Evolutionary conservation across 2,329 filamentous ascomycete genomes (phyloP).

Genomic region (Lachnellula arida): DNA sequence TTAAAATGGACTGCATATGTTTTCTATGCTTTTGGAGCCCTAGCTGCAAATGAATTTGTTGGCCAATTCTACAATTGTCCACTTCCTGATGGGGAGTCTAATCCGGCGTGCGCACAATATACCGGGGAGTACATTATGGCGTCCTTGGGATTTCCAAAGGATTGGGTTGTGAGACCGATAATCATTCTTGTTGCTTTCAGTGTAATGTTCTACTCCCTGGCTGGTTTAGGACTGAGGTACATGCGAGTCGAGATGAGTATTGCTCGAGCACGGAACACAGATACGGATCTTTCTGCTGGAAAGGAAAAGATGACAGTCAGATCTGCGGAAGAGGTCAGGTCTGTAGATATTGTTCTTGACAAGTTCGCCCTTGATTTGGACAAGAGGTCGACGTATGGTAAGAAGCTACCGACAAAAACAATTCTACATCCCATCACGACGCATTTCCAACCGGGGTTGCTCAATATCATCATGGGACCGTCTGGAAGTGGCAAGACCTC

Average conservation of each 20-base stretch:
- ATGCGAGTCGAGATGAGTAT: conserved; percentile 66
- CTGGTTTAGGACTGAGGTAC: conserved; percentile 58
- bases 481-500: conserved; percentile 75
- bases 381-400: conserved; percentile 51
- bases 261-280: conserved; percentile 52
- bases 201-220: conserved; percentile 56
- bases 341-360: conserved; percentile 61
- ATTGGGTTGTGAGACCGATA: conserved; percentile 66
- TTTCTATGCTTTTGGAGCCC: conserved; percentile 67
- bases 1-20: conserved; percentile 63
- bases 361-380: conserved; percentile 60
- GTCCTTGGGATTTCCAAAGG: conserved; percentile 59
- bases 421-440: conserved; percentile 65
- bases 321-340: conserved; percentile 49
- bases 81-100: conserved; percentile 51
- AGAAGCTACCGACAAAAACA: conserved; percentile 47
- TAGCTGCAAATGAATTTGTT: conserved; percentile 68
- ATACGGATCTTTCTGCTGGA: conserved; percentile 60
- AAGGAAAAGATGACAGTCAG: conserved; percentile 63
- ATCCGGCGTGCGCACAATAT: conserved; percentile 64
- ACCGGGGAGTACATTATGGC: conserved; percentile 65
- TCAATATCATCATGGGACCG: conserved; percentile 78
- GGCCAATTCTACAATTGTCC: conserved; percentile 72
- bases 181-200: conserved; percentile 57
- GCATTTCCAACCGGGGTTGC: conserved; percentile 60